Base-by-base conservation (phyloP, 1,284 basidiomycete species). In the Cryptococcus maquisensis region DNA sequence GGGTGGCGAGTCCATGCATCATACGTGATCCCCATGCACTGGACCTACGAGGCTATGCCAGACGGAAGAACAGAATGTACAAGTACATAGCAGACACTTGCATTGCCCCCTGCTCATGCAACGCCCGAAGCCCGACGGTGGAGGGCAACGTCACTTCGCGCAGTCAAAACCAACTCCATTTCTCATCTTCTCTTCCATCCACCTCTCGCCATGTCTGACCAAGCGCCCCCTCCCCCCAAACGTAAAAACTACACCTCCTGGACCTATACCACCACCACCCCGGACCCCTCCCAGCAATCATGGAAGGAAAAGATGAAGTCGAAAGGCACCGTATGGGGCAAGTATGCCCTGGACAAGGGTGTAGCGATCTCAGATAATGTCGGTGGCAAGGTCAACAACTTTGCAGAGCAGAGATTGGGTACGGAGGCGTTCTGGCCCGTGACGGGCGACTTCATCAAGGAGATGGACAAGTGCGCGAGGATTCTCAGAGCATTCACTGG, bases 341-440 rank as follows among this genome's bases (percentile, higher is more conserved):
- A 66, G 36, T 57, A 51, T 20, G 75, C 70, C 0, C 53, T 72
- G 8, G 72, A 73, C 13, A 75, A 73, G 55, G 54, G 61, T 4
- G 57, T 69, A 15, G 58, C 59, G 24, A 56, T 67, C 38, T 64
- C 60, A 21, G 76, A 77, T 57, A 72, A 66, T 32, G 47, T 76
- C 16, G 76, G 76, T 3, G 67, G 62, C 10, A 65, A 56, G 41
- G 65, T 76, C 49, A 77, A 77, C 58, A 55, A 56, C 21, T 61
- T 71, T 46, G 70, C 74, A 0, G 74, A 71, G 52, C 70, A 69
- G 63, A 55, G 62, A 39, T 65, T 79, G 5, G 79, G 80, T 3
- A 76, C 73, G 9, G 80, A 81, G 55, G 67, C 77, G 2, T 82
- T 82, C 63, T 81, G 77, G 75, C 81, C 81, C 3, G 74, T 76